Percentiles rank a stretch among this genome's conserved stretches.
phyloP scores from a whole-genome alignment of 2,329 filamentous ascomycete genomes.

The Alternaria tenuissima region DNA sequence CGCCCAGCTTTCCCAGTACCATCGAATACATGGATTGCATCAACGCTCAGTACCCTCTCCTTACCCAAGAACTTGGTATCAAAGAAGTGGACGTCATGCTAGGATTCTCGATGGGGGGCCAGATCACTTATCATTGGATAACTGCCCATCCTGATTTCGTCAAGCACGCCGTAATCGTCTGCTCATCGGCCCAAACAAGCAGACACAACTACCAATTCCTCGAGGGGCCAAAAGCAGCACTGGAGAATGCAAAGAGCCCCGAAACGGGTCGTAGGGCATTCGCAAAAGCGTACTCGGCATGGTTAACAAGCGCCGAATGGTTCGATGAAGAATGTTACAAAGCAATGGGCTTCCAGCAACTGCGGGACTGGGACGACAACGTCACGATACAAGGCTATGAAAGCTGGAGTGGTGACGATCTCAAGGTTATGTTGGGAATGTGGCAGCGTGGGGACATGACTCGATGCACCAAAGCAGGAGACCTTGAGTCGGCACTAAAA shows the following conservation, averaged over 20 bases:
- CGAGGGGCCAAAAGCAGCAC: slow-evolving; percentile 61
- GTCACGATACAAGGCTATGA: slow-evolving; percentile 27
- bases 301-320: slow-evolving; percentile 53
- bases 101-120: slow-evolving; percentile 67
- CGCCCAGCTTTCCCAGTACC: slow-evolving; percentile 54
- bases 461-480: slow-evolving; percentile 35
- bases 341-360: slow-evolving; percentile 37
- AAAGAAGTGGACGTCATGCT: slow-evolving; percentile 57
- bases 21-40: slow-evolving; percentile 62
- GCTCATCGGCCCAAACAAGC: slow-evolving; percentile 60
- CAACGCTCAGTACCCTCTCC: slow-evolving; percentile 58
- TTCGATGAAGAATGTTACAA: slow-evolving; percentile 52
- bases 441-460: slow-evolving; percentile 55
- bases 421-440: slow-evolving; percentile 50
- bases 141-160: slow-evolving; percentile 60
- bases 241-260: slow-evolving; percentile 56
- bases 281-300: slow-evolving; percentile 51
- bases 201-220: slow-evolving; percentile 64
- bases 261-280: slow-evolving; percentile 46
- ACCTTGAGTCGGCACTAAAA: slow-evolving; percentile 44
- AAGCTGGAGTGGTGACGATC: slow-evolving; percentile 48
- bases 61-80: slow-evolving; percentile 53
- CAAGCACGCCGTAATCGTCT: slow-evolving; percentile 57
- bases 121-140: slow-evolving; percentile 63
- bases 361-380: slow-evolving; percentile 41